Conservation (phyloP, 345 rosid species). For the Linum lewisii region DNA sequence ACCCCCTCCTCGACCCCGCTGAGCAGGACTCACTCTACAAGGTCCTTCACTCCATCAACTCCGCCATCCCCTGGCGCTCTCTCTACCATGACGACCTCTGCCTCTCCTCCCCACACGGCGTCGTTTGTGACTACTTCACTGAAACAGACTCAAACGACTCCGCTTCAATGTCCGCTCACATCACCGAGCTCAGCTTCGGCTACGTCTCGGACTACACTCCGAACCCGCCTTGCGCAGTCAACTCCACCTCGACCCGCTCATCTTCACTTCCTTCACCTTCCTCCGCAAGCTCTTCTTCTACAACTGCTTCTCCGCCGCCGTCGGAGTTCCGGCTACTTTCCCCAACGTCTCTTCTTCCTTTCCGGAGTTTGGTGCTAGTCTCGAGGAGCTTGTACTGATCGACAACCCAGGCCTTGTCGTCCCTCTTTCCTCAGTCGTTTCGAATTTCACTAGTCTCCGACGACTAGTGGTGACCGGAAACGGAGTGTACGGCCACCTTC, state of each 20-base stretch:
- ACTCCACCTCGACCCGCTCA: conserved; percentile 42
- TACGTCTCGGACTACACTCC: conserved; percentile 49
- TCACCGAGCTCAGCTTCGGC: conserved; percentile 53
- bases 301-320: conserved; percentile 38
- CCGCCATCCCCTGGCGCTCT: conserved; percentile 44
- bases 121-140: conserved; percentile 42
- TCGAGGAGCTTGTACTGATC: conserved; percentile 53
- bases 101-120: conserved; percentile 56
- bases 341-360: conserved; percentile 23
- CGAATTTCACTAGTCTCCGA: conserved; percentile 34
- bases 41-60: conserved; percentile 47
- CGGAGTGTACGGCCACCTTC: conserved; percentile 42
- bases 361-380: conserved; percentile 23
- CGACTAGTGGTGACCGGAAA: conserved; percentile 46
- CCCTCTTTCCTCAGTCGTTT: conserved; percentile 21
- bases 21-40: conserved; percentile 47
- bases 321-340: conserved; percentile 14
- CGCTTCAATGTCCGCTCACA: conserved; percentile 23
- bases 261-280: conserved; percentile 40
- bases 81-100: conserved; percentile 55
- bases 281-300: conserved; percentile 61
- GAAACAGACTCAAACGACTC: conserved; percentile 10
- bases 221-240: conserved; percentile 49
- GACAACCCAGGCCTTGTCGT: conserved; percentile 46
- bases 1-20: conserved; percentile 32